These are phyloP conservation scores for Grammothele lineata DNA, from an alignment of 768 basidiomycete species.

Conservation along the genomic window DNA sequence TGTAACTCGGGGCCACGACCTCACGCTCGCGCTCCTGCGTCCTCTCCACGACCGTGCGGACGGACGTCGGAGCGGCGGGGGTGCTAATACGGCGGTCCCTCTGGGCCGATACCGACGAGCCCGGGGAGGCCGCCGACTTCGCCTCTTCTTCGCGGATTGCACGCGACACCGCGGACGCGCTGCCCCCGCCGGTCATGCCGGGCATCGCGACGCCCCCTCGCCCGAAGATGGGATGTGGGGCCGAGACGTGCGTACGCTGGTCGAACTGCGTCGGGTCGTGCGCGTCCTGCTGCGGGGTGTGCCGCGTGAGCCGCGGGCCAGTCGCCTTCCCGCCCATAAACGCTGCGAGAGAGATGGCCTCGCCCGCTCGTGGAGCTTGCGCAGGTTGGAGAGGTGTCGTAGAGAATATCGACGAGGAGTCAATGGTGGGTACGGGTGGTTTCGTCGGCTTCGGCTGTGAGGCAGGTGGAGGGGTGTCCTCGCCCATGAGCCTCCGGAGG, in stretches of 20 bases:
- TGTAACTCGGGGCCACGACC: conserved; percentile 25
- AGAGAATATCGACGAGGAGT: not conserved
- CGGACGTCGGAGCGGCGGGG: conserved; percentile 16
- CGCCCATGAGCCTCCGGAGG: conserved; percentile 42
- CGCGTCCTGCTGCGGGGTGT: conserved; percentile 66
- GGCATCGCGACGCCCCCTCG: conserved; percentile 73
- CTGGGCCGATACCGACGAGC: not conserved
- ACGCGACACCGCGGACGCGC: conserved; percentile 5
- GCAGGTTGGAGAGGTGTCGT: not conserved
- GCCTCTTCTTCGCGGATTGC: conserved; percentile 11
- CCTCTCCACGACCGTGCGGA: conserved; percentile 34
- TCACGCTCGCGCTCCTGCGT: conserved; percentile 34
- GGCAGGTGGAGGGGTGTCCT: not conserved
- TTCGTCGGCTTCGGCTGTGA: not conserved
- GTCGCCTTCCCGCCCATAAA: conserved; percentile 79
- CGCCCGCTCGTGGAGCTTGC: conserved; percentile 19
- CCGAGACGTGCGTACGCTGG: conserved; percentile 42
- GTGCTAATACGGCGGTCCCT: conserved; percentile 31
- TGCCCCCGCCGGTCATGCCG: conserved; percentile 44
- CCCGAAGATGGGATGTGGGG: conserved; percentile 75
- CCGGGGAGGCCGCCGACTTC: not conserved
- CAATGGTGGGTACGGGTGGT: no score
- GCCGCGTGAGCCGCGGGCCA: conserved; percentile 69
- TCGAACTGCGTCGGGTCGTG: conserved; percentile 64
- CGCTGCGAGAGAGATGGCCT: conserved; percentile 68